A percentile compares a stretch with the other conserved stretches of the same genome.
These are phyloP conservation scores for Fragaria nilgerrensis DNA, from an alignment of 306 rosid species.

Conservation along the genomic window DNA sequence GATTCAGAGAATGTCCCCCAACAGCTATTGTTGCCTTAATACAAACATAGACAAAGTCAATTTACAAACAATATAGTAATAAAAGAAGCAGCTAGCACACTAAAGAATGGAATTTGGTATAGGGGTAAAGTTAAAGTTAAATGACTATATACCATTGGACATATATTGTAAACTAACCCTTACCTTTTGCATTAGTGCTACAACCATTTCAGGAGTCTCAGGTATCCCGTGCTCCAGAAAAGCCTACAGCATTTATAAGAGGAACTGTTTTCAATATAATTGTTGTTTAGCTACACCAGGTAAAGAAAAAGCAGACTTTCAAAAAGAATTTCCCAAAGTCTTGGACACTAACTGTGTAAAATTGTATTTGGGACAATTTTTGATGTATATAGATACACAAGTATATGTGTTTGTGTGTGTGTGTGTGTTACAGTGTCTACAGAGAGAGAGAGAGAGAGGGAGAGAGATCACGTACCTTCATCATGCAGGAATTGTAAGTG, in stretches of 20 bases:
- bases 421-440: no score
- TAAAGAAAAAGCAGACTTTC: background rate
- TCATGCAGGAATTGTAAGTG: conserved; percentile 81
- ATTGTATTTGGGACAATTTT: background rate
- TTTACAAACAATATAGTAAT: background rate
- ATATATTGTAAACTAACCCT: conserved; percentile 10
- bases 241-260: conserved; percentile 50
- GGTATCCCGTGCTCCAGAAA: conserved; percentile 84
- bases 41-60: background rate
- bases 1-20: conserved; percentile 79
- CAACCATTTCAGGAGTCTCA: conserved; percentile 88
- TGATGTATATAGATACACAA: no score
- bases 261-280: conserved; percentile 1
- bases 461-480: conserved; percentile 58
- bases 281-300: background rate
- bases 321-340: background rate
- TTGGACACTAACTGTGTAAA: background rate
- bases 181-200: conserved; percentile 93
- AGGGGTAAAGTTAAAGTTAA: background rate
- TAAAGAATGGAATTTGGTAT: background rate
- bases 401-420: no score
- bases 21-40: conserved; percentile 77
- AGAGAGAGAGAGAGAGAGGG: background rate
- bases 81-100: background rate
- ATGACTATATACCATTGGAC: background rate